Conservation (phyloP, 495 filamentous ascomycete genomes). For the Penicillium robsamsonii region DNA sequence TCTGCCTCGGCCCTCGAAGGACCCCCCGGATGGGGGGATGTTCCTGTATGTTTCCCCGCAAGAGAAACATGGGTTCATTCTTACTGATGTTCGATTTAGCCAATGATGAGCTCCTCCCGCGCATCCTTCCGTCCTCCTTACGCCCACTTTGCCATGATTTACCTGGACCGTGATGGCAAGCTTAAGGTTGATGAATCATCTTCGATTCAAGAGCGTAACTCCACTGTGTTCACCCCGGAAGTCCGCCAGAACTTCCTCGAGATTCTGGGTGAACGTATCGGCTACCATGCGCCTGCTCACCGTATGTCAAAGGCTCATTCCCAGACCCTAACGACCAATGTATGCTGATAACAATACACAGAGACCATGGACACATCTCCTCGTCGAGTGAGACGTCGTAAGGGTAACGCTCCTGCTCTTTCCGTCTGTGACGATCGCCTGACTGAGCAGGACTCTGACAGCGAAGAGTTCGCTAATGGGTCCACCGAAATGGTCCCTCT, state of each 20-base stretch:
- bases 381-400: constrained; percentile 38
- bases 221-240: constrained; percentile 38
- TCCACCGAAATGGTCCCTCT: constrained; percentile 40
- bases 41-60: constrained; percentile 32
- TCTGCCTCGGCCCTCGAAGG: constrained; percentile 36
- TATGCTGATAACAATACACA: constrained; percentile 4
- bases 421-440: constrained; percentile 21
- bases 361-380: constrained; percentile 23
- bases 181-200: constrained; percentile 39
- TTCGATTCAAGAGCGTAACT: constrained; percentile 35
- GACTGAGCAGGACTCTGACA: constrained; percentile 28
- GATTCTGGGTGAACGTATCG: constrained; percentile 33
- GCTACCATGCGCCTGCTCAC: constrained; percentile 30
- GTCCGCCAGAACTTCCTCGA: constrained; percentile 42
- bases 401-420: constrained; percentile 23
- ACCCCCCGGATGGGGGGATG: constrained; percentile 34
- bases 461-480: constrained; percentile 24
- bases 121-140: constrained; percentile 34
- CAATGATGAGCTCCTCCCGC: constrained; percentile 34
- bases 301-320: constrained; percentile 23
- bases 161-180: constrained; percentile 40
- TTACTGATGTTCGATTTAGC: constrained; percentile 14
- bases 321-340: background rate
- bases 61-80: background rate
- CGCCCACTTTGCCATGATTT: constrained; percentile 44